Conservation (phyloP, 176 grass and related monocot species). For the Melocanna baccifera region DNA sequence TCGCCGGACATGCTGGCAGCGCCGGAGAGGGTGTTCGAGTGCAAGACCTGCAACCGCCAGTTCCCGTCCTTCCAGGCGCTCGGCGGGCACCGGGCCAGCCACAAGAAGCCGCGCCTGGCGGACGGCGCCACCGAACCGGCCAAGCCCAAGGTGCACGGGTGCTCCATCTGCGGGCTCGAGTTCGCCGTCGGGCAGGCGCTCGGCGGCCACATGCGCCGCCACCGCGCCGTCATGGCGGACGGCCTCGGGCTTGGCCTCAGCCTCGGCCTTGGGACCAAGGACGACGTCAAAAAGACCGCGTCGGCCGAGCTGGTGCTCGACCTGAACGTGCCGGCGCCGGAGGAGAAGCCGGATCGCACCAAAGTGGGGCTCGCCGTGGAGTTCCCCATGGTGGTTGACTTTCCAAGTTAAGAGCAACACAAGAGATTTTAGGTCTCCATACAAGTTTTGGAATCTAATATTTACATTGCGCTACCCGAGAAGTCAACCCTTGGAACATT, state of each 20-base stretch:
- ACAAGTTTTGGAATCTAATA: slow-evolving; percentile 17
- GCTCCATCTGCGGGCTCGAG: slow-evolving; percentile 92
- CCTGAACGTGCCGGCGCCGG: slow-evolving; percentile 63
- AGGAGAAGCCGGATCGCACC: slow-evolving; percentile 36
- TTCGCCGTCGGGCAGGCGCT: slow-evolving; percentile 93
- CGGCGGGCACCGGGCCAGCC: slow-evolving; percentile 90
- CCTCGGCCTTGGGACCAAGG: slow-evolving; percentile 12
- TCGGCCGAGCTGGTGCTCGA: slow-evolving; percentile 33
- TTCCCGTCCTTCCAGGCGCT: slow-evolving; percentile 96
- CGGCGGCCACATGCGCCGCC: slow-evolving; percentile 92
- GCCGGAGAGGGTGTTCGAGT: slow-evolving; percentile 72
- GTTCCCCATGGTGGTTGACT: slow-evolving; percentile 39
- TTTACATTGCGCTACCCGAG: background rate
- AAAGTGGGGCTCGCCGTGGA: slow-evolving; percentile 24
- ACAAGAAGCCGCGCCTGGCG: slow-evolving; percentile 69
- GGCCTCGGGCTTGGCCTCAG: slow-evolving; percentile 1
- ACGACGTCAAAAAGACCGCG: slow-evolving; percentile 3
- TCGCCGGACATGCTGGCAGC: background rate
- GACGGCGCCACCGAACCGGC: slow-evolving; percentile 20
- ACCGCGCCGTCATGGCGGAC: slow-evolving; percentile 41
- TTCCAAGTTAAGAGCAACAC: background rate
- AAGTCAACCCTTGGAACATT: slow-evolving; percentile 34
- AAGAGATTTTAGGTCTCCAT: background rate
- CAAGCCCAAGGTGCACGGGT: slow-evolving; percentile 81
- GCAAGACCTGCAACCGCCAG: slow-evolving; percentile 81